phyloP scores from a whole-genome alignment of 2,329 filamentous ascomycete genomes.

The Sporothrix euskadiensis region DNA sequence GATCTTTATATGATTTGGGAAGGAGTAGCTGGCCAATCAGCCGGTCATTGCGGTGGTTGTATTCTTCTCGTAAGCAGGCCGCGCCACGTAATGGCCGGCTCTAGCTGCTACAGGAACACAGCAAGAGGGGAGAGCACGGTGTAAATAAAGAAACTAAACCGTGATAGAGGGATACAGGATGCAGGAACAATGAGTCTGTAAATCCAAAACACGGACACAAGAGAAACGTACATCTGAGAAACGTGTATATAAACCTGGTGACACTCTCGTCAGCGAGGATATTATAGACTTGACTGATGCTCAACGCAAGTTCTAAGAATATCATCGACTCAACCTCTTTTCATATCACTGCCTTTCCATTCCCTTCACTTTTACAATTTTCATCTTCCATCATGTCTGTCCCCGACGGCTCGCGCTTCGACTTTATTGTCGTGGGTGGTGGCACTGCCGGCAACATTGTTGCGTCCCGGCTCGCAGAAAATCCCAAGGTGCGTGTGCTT shows the following conservation, averaged over 20 bases:
- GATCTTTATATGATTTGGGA: neutral
- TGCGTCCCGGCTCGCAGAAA: constrained; percentile 53
- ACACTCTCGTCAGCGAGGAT: neutral
- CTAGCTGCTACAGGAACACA: neutral
- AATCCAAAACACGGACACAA: neutral
- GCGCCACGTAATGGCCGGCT: neutral
- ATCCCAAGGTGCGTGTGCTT: constrained; percentile 44
- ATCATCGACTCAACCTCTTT: neutral
- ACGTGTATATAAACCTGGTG: neutral
- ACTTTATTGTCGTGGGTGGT: constrained; percentile 51
- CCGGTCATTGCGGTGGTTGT: neutral
- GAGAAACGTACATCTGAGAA: neutral
- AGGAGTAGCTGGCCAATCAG: neutral
- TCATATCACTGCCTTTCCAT: neutral
- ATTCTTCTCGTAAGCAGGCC: neutral
- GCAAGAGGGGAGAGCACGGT: neutral
- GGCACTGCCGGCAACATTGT: constrained; percentile 48
- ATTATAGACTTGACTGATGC: neutral
- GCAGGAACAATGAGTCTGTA: constrained; percentile 1
- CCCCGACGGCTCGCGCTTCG: neutral
- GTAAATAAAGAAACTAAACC: neutral
- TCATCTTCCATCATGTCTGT: too few species aligned
- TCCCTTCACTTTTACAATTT: neutral
- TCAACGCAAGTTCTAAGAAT: neutral
- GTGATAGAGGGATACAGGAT: neutral